Base-by-base conservation (phyloP, 2,329 filamentous ascomycete genomes). In the Stachybotrys chlorohalonatus region DNA sequence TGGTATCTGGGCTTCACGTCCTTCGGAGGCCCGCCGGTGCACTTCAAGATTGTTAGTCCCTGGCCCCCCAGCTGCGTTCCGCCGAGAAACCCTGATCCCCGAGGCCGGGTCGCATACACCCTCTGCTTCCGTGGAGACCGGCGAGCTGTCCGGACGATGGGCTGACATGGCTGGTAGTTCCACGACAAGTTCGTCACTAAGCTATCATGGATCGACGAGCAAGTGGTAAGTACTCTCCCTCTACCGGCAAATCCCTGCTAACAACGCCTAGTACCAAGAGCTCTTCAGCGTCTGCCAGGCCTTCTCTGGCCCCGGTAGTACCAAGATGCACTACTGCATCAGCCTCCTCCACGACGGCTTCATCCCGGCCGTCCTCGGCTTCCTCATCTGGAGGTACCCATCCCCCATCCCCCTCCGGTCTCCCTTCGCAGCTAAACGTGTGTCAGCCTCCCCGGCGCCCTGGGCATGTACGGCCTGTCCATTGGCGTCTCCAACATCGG, bases 281-380 rank as follows among this genome's bases (percentile, higher is more conserved):
- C 75, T 90, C 0, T 90, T 90, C 66, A 84, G 82, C 30, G 70
- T 90, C 49, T 82, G 78, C 16, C 86, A 90, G 68, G 82, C 83
- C 1, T 73, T 89, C 2, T 83, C 82, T 0, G 86, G 86, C 0
- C 87, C 86, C 0, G 86, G 61, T 0, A 86, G 81, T 58, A 89
- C 86, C 2, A 90, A 90, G 64, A 86, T 90, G 81, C 65, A 82
- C 0, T 89, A 87, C 57, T 86, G 81, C 56, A 82, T 90, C 47
- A 81, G 83, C 42, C 67, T 87, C 16, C 77, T 89, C 8, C 84
- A 83, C 57, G 78, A 78, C 9, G 85, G 86, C 0, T 71, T 85
- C 6, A 54, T 80, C 2, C 71, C 78, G 0, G 86, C 84, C 0
- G 8, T 87, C 1, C 59, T 86, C 1, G 77, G 73, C 0, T 87